Percentiles rank a stretch among this genome's conserved stretches.
Conservation (phyloP, 2,329 filamentous ascomycete species). For the Xylariaceae sp. region DNA sequence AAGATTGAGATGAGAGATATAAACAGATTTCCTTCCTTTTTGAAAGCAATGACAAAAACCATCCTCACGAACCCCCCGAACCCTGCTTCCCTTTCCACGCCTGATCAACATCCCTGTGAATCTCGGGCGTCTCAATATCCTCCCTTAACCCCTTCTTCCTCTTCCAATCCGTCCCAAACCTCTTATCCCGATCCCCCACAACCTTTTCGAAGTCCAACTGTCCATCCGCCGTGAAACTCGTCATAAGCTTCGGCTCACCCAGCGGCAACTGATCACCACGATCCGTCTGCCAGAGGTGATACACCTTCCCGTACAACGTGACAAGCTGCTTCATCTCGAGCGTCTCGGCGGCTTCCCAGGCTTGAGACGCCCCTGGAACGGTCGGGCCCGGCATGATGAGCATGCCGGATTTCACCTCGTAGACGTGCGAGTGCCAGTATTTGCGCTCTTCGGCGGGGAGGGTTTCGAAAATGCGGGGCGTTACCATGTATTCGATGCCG, state of each 20-base stretch:
- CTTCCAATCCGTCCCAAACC: constrained; percentile 42
- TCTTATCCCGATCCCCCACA: constrained; percentile 41
- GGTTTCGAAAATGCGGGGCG: constrained; percentile 59
- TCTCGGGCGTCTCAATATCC: constrained; percentile 37
- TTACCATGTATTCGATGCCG: constrained; percentile 85
- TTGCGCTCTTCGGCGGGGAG: constrained; percentile 63
- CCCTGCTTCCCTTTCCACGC: constrained; percentile 23
- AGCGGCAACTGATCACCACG: constrained; percentile 56
- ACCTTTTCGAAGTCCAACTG: constrained; percentile 44
- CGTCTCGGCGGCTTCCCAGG: constrained; percentile 73
- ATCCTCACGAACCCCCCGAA: neutral
- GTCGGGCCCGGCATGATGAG: constrained; percentile 66
- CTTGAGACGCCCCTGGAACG: constrained; percentile 46
- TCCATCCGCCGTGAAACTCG: constrained; percentile 44
- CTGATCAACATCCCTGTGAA: constrained; percentile 36
- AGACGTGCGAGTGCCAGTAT: constrained; percentile 73
- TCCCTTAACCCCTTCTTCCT: constrained; percentile 42
- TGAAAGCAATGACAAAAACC: too few relatives aligned
- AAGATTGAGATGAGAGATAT: too few relatives aligned
- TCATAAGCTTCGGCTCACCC: constrained; percentile 51
- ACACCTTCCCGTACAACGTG: constrained; percentile 74
- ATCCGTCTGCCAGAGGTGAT: constrained; percentile 83
- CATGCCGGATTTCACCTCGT: constrained; percentile 74
- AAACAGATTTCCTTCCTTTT: too few relatives aligned
- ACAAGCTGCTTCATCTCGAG: constrained; percentile 74